Percentiles rank a stretch among this genome's conserved stretches.
Evolutionary conservation across 2,329 filamentous ascomycete species (phyloP).

Genomic region (Gyromitra esculenta): DNA sequence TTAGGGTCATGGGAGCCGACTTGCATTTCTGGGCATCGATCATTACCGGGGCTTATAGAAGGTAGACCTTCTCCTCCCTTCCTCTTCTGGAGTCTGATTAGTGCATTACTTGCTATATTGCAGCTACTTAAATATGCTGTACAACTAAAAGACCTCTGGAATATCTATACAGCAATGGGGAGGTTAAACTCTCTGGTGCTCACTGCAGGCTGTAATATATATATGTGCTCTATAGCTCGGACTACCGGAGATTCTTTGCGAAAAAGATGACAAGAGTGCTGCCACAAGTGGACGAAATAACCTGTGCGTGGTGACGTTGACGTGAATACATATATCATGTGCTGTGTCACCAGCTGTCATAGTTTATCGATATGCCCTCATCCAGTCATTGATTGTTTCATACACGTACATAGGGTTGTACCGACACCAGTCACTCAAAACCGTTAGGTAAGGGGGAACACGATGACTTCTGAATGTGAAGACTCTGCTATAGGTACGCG

Average conservation of each 20-base stretch:
- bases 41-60: conserved; percentile 7
- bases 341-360: conserved; percentile 24
- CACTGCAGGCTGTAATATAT: conserved; percentile 16
- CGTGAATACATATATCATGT: conserved; percentile 39
- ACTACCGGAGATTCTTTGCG: neutral
- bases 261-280: neutral
- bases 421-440: neutral
- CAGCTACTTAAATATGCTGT: neutral
- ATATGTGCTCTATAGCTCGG: neutral
- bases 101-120: conserved; percentile 2
- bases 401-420: neutral
- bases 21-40: conserved; percentile 14
- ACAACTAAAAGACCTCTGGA: neutral
- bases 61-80: conserved; percentile 11
- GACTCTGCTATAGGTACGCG: neutral
- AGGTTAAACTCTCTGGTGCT: conserved; percentile 1
- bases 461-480: conserved; percentile 1
- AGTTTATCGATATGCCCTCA: conserved; percentile 6
- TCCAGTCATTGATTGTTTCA: conserved; percentile 25
- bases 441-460: neutral
- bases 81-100: neutral
- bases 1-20: conserved; percentile 26
- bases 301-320: conserved; percentile 29
- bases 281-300: neutral
- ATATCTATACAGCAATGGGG: neutral